A percentile compares a stretch with the other conserved stretches of the same genome.
Evolutionary conservation across 2,329 filamentous ascomycete species (phyloP).

Genomic region (Talaromyces sp.): DNA sequence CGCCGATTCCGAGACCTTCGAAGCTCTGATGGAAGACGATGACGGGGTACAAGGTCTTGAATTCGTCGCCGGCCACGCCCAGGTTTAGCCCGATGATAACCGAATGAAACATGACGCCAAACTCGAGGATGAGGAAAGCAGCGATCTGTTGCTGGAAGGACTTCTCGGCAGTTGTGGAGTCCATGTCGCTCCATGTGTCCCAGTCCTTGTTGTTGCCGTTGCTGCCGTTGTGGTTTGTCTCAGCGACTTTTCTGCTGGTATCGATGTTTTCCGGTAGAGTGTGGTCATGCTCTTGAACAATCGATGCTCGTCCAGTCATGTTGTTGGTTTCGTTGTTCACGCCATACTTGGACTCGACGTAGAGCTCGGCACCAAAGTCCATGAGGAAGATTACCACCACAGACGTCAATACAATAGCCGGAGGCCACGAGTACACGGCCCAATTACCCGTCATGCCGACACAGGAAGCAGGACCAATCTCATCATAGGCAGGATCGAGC

Average conservation of each 20-base stretch:
- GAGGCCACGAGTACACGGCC: conserved; percentile 52
- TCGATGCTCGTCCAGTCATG: conserved; percentile 14
- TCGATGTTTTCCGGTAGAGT: neutral
- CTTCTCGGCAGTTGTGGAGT: conserved; percentile 23
- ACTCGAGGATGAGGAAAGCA: conserved; percentile 52
- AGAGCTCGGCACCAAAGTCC: conserved; percentile 52
- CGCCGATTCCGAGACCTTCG: conserved; percentile 61
- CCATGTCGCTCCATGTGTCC: neutral
- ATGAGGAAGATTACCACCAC: conserved; percentile 51
- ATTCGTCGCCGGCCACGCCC: conserved; percentile 57
- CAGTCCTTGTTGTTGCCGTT: neutral
- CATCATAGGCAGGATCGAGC: conserved; percentile 44
- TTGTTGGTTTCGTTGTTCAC: conserved; percentile 30
- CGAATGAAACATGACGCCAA: conserved; percentile 62
- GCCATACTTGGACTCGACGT: conserved; percentile 50
- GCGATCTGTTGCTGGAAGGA: conserved; percentile 39
- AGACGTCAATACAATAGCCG: conserved; percentile 50
- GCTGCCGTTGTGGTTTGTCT: neutral
- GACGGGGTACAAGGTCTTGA: conserved; percentile 57
- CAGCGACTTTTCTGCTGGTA: neutral
- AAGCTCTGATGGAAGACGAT: conserved; percentile 64
- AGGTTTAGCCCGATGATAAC: conserved; percentile 63
- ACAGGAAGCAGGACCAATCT: conserved; percentile 49
- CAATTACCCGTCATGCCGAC: conserved; percentile 55
- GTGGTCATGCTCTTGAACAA: conserved; percentile 21